Evolutionary conservation across 176 grass and related monocot genomes (phyloP), one percentile per base, ranked within the genome.

Genomic region (Pontederia paniculata): DNA sequence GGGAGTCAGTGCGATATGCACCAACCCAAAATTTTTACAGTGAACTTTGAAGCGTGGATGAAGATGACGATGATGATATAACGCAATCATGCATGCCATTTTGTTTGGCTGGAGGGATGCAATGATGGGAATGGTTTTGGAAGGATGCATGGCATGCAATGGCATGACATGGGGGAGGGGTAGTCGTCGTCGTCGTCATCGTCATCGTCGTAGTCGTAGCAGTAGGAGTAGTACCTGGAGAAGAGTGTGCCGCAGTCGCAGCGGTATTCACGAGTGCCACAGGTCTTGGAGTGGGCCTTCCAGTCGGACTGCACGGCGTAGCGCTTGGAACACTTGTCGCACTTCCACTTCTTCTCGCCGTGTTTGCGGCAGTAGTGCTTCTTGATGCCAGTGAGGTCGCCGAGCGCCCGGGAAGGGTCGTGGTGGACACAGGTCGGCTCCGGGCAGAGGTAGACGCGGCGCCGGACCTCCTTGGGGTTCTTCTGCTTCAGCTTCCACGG

Each of bases 331-430:
- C 94, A 98, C 86, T 98, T 98, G 62, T 91, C 93, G 57, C 93
- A 98, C 70, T 91, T 91, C 93, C 93, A 98, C 83, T 98, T 98
- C 80, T 98, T 98, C 83, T 98, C 94, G 50, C 94, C 94, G 79
- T 98, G 94, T 83, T 98, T 98, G 45, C 94, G 94, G 78, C 87
- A 88, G 80, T 56, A 98, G 77, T 98, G 94, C 77, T 98, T 98
- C 78, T 97, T 97, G 83, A 97, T 88, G 0, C 93, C 93, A 0
- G 93, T 97, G 25, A 97, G 76, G 80, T 97, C 93, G 22, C 93
- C 93, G 9, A 97, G 80, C 4, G 93, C 93, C 28, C 93, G 80
- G 1, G 93, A 71, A 12, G 93, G 83, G 43, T 97, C 86, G 59
- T 97, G 93, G 74, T 97, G 93, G 58, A 97, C 93, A 73, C 93